Evolutionary conservation across 106 monocot genomes (phyloP).

Genomic region (Phalaenopsis aphrodite): DNA sequence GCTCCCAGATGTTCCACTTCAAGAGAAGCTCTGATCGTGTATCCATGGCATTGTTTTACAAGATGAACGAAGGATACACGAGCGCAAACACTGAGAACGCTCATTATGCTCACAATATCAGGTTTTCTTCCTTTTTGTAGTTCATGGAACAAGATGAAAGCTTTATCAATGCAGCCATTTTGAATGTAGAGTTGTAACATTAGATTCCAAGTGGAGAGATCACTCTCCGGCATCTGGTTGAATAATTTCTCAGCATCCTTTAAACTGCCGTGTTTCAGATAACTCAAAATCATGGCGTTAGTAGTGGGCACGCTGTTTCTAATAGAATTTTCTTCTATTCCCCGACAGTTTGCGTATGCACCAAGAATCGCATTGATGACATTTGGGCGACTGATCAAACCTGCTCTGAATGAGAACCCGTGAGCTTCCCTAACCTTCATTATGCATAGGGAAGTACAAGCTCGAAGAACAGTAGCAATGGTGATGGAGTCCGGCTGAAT

Average conservation of each 20-base stretch:
- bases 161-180: slow-evolving; percentile 19
- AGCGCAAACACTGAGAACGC: slow-evolving; percentile 41
- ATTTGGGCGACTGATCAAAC: slow-evolving; percentile 12
- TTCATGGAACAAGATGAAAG: slow-evolving; percentile 30
- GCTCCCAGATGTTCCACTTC: slow-evolving; percentile 37
- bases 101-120: slow-evolving; percentile 37
- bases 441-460: slow-evolving; percentile 18
- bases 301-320: slow-evolving; percentile 33
- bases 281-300: slow-evolving; percentile 57
- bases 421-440: slow-evolving; percentile 51
- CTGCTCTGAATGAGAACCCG: slow-evolving; percentile 38
- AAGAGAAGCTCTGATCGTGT: slow-evolving; percentile 27
- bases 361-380: slow-evolving; percentile 47
- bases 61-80: slow-evolving; percentile 27
- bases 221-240: slow-evolving; percentile 35
- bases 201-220: slow-evolving; percentile 50
- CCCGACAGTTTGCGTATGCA: slow-evolving; percentile 47
- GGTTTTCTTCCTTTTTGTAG: slow-evolving; percentile 32
- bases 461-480: slow-evolving; percentile 41
- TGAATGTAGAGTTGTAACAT: slow-evolving; percentile 50
- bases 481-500: slow-evolving; percentile 43
- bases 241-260: slow-evolving; percentile 44
- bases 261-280: slow-evolving; percentile 29
- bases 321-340: slow-evolving; percentile 17
- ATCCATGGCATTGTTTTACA: slow-evolving; percentile 55